Evolutionary conservation across 1,139 yeast species (phyloP).

Genomic region (Zygosaccharomyces pseudobailii): DNA sequence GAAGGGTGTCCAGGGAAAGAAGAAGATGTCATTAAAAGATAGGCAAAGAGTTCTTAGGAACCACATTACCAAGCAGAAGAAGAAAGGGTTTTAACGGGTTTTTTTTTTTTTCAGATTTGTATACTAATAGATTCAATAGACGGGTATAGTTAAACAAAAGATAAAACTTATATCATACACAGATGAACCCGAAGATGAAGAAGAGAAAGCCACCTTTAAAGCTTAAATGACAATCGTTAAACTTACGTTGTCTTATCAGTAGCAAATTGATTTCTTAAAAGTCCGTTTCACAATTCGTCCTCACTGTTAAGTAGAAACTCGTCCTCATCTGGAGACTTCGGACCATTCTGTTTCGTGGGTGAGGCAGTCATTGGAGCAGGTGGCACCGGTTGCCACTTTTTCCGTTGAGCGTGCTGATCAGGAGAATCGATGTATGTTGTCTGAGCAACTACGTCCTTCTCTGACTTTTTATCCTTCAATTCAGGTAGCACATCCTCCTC

Average conservation of each 20-base stretch:
- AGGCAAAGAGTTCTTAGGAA: slow-evolving; percentile 82
- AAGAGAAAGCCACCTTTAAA: too few species aligned
- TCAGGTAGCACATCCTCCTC: slow-evolving; percentile 42
- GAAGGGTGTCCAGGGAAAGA: slow-evolving; percentile 89
- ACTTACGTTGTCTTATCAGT: neutral
- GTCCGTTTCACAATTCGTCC: slow-evolving; percentile 22
- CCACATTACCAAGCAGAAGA: slow-evolving; percentile 84
- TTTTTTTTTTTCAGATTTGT: neutral
- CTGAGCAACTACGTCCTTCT: slow-evolving; percentile 25
- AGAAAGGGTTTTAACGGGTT: slow-evolving; percentile 54
- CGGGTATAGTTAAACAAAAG: neutral
- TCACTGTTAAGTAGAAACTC: slow-evolving; percentile 32
- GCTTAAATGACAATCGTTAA: neutral
- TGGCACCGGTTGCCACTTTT: slow-evolving; percentile 27
- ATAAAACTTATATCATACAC: neutral
- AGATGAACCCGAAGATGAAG: too few species aligned
- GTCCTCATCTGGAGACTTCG: slow-evolving; percentile 22
- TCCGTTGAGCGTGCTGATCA: slow-evolving; percentile 19
- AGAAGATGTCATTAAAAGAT: slow-evolving; percentile 81
- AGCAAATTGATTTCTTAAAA: neutral
- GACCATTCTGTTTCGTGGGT: slow-evolving; percentile 24
- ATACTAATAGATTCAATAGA: neutral
- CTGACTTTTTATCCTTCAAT: slow-evolving; percentile 15
- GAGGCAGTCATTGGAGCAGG: slow-evolving; percentile 26
- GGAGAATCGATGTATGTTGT: slow-evolving; percentile 33